Percentiles rank a stretch among this genome's conserved stretches.
Evolutionary conservation across 2,329 filamentous ascomycete species (phyloP).

Genomic region (Claviceps arundinis): DNA sequence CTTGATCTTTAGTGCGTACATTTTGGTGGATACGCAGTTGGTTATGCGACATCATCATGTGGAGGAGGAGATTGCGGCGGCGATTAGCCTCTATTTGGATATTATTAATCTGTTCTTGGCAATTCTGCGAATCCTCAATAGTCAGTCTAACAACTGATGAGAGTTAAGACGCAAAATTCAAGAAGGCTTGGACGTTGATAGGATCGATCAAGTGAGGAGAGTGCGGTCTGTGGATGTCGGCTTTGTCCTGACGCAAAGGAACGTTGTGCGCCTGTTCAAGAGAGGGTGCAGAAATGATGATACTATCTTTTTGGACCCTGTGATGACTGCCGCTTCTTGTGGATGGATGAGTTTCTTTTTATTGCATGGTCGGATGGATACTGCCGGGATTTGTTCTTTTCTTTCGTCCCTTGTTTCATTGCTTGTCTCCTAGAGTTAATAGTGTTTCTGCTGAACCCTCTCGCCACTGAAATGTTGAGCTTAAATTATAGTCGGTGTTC

Average conservation of each 20-base stretch:
- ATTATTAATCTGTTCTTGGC: constrained; percentile 95
- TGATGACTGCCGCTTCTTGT: too few species aligned
- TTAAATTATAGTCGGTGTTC: neutral
- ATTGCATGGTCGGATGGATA: neutral
- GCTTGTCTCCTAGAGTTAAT: too few species aligned
- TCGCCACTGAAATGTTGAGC: neutral
- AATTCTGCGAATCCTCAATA: constrained; percentile 92
- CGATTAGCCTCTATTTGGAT: constrained; percentile 89
- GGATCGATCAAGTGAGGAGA: too few species aligned
- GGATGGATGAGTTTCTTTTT: too few species aligned
- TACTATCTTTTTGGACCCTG: too few species aligned
- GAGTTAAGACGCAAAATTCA: neutral
- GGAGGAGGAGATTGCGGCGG: constrained; percentile 92
- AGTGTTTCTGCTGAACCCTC: neutral
- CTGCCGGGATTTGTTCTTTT: neutral
- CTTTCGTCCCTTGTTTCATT: too few species aligned
- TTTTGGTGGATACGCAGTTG: constrained; percentile 91
- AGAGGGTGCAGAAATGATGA: too few species aligned
- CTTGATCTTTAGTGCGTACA: constrained; percentile 86
- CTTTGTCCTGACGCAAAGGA: too few species aligned
- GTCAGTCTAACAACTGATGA: constrained; percentile 76
- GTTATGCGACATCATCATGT: constrained; percentile 93
- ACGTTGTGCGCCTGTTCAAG: too few species aligned
- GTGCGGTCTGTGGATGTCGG: too few species aligned
- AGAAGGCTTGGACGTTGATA: too few species aligned